Conservation (phyloP, 2,329 filamentous ascomycete species). For the Emmonsiellopsis sp. region DNA sequence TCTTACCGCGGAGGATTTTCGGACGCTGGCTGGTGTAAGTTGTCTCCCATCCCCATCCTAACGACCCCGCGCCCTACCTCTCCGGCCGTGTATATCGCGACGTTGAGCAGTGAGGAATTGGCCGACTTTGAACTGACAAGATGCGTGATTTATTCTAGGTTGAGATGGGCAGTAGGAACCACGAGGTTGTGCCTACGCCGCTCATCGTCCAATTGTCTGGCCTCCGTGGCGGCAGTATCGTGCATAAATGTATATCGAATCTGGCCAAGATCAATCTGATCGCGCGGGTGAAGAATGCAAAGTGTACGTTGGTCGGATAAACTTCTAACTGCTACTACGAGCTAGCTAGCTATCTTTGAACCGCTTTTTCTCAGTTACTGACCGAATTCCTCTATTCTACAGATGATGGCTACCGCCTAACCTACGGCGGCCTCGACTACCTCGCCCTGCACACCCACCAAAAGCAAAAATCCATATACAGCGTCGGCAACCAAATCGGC, state of each 20-base stretch:
- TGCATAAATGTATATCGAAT: constrained; percentile 77
- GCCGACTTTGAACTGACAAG: not conserved
- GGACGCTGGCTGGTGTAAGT: constrained; percentile 79
- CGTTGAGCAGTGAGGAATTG: not conserved
- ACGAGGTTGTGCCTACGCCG: constrained; percentile 88
- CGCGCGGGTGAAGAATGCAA: constrained; percentile 85
- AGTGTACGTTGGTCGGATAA: constrained; percentile 43
- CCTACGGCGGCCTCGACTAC: constrained; percentile 95
- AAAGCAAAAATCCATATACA: constrained; percentile 71
- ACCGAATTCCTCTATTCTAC: not conserved
- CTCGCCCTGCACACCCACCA: constrained; percentile 88
- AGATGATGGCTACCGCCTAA: constrained; percentile 91
- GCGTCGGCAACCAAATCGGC: constrained; percentile 86
- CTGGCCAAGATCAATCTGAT: constrained; percentile 90
- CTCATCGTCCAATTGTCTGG: constrained; percentile 78
- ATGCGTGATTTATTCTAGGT: constrained; percentile 46
- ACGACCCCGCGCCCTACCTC: not conserved
- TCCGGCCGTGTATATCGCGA: not conserved
- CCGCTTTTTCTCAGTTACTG: not conserved
- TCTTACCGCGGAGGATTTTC: constrained; percentile 86
- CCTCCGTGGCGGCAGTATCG: constrained; percentile 66
- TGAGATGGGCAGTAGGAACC: constrained; percentile 88
- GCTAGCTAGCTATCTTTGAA: not conserved
- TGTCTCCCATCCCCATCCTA: not conserved
- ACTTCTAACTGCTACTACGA: not conserved